Evolutionary conservation across 257 asterid genomes (phyloP), one percentile per base, ranked within the genome.

Genomic region (Catharanthus roseus): DNA sequence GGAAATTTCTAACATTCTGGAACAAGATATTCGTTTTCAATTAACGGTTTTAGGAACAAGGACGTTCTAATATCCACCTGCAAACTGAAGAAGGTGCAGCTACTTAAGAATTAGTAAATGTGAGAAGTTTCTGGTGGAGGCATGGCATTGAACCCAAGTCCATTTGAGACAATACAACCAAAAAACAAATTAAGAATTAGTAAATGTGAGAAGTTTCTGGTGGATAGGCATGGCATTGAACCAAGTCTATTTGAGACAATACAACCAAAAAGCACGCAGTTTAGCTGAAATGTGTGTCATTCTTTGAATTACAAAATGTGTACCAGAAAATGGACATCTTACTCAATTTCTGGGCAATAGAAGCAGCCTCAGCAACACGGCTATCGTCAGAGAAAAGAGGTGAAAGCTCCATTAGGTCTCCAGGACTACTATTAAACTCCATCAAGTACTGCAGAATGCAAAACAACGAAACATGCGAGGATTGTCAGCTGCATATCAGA

Each of bases 331-430:
- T 18, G 60, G 74, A 51, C 71, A 79, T 75, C 97, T 81, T 90
- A 95, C 97, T 87, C 86, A 95, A 84, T 89, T 91, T 95, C 79
- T 95, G 97, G 51, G 99, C 97, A 78, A 95, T 89, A 44, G 99
- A 89, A 80, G 99, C 99, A 80, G 99, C 97, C 82, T 95, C 97
- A 9, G 97, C 97, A 26, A 91, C 99, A 73, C 97, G 97, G 77
- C 95, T 91, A 82, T 95, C 97, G 81, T 95, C 97, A 79, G 97
- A 95, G 79, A 95, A 95, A 69, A 95, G 84, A 65, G 97, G 92
- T 77, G 99, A 95, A 72, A 95, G 95, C 80, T 95, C 97, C 99
- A 95, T 89, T 74, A 91, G 83, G 84, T 95, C 99, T 65, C 97
- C 97, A 19, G 97, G 97, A 79, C 95, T 95, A 82, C 97, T 84